These are phyloP conservation scores for Zygosaccharomyces pseudobailii DNA, from an alignment of 1,139 yeast genomes.

Conservation along the genomic window DNA sequence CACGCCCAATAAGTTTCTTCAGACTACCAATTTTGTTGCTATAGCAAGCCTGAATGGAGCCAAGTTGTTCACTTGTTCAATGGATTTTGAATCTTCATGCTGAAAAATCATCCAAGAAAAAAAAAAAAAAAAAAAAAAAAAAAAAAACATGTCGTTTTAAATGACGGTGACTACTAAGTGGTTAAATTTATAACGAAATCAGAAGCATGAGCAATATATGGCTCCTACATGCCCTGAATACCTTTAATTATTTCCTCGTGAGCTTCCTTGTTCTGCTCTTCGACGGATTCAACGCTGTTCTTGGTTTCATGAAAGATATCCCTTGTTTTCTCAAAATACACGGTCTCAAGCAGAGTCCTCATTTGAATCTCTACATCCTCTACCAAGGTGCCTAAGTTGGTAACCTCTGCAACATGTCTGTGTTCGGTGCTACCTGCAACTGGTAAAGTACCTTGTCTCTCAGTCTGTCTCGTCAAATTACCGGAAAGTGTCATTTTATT, in stretches of 20 bases:
- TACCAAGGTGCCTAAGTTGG: conserved; percentile 77
- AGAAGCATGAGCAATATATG: neutral
- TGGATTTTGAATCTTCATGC: neutral
- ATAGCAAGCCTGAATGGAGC: neutral
- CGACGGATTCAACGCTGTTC: conserved; percentile 14
- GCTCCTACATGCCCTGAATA: conserved; percentile 23
- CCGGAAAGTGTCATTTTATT: conserved; percentile 62
- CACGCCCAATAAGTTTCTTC: neutral
- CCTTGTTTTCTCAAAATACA: conserved; percentile 90
- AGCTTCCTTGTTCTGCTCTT: conserved; percentile 20
- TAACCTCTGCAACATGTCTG: conserved; percentile 52
- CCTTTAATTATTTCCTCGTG: conserved; percentile 32
- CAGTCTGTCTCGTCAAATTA: conserved; percentile 73
- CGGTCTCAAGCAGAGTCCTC: conserved; percentile 85
- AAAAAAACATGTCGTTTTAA: conserved; percentile 1
- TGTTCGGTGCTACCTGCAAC: conserved; percentile 36
- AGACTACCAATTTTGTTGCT: neutral
- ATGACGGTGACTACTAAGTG: conserved; percentile 1
- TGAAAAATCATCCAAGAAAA: neutral
- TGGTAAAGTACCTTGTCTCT: conserved; percentile 42
- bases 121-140: conserved; percentile 1
- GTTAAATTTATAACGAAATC: neutral
- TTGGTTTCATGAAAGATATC: conserved; percentile 48
- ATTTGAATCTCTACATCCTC: conserved; percentile 88
- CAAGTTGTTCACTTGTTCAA: neutral